Base-by-base conservation (phyloP, 306 rosid species). In the Hylodesmum podocarpum region DNA sequence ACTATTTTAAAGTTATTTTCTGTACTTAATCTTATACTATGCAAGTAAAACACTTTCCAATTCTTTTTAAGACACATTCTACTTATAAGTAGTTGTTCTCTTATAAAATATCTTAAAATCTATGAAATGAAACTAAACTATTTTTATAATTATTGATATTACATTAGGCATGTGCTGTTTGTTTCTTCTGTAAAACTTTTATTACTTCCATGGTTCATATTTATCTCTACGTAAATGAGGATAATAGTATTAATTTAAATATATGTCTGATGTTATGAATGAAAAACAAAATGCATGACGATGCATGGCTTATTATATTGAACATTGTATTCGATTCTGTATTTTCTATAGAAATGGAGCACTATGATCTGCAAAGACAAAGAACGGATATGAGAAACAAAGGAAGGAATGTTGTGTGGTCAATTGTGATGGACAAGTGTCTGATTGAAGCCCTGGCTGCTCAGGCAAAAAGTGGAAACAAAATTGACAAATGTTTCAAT, bases 351-450 rank as follows among this genome's bases (percentile, higher is more conserved):
- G 90, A 83, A 72, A 92, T 89, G 97, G 93, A 89, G 70, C 89
- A 88, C 12, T 88, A 80, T 81, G 93, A 85, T 78, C 73, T 81
- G 64, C 89, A 78, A 68, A 84, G 88, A 37, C 89, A 88, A 80
- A 89, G 91, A 83, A 82, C 84, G 88, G 91, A 85, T 78, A 72
- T 80, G 79, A 91, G 86, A 87, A 89, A 83, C 82, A 91, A 88
- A 72, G 95, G 95, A 78, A 89, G 90, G 84, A 91, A 91, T 77
- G 95, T 91, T 76, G 93, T 91, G 44, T 91, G 97, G 97, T 91
- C 97, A 78, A 70, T 73, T 78, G 90, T 89, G 59, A 91, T 91
- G 93, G 97, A 89, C 74, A 89, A 85, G 85, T 91, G 95, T 72
- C 85, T 91, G 27, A 89, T 88, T 72, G 91, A 89, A 85, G 79